Percentiles rank a stretch among this genome's conserved stretches.
Evolutionary conservation across 169 alveolate genomes (phyloP).

Genomic region (Cryptosporidium xiaoi): DNA sequence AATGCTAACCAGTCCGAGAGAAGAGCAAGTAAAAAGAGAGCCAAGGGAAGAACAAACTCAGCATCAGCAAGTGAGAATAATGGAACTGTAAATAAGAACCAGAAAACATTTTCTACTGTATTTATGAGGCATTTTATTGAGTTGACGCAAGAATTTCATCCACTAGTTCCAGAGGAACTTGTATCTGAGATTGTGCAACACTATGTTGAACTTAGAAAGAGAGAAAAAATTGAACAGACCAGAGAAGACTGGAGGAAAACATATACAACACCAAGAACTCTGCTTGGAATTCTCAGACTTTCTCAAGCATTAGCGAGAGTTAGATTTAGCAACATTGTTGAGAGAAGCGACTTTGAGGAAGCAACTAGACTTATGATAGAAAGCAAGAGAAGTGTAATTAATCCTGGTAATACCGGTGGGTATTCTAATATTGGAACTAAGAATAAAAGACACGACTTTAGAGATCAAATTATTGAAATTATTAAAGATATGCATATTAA

Average conservation of each 20-base stretch:
- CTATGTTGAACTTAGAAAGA: conserved; percentile 86
- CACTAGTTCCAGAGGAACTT: conserved; percentile 84
- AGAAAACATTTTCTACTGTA: conserved; percentile 76
- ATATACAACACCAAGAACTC: conserved; percentile 97
- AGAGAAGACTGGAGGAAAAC: conserved; percentile 87
- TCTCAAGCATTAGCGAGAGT: conserved; percentile 94
- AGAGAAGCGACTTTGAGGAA: conserved; percentile 93
- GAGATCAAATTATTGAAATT: conserved; percentile 84
- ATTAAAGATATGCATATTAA: conserved; percentile 79
- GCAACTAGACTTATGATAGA: conserved; percentile 93
- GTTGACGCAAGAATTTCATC: conserved; percentile 87
- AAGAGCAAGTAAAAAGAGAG: not conserved
- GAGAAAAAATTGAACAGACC: conserved; percentile 80
- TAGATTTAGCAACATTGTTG: conserved; percentile 90
- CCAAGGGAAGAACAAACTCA: conserved; percentile 9
- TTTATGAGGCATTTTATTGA: conserved; percentile 91
- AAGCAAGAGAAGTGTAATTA: conserved; percentile 86
- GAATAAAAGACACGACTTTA: conserved; percentile 77
- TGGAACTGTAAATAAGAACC: not conserved
- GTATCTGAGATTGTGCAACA: conserved; percentile 85
- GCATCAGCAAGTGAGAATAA: conserved; percentile 10
- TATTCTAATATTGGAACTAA: conserved; percentile 75
- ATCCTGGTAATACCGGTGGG: conserved; percentile 74
- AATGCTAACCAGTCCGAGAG: not conserved
- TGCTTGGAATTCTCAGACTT: conserved; percentile 93